These are phyloP conservation scores for Leishmania gerbilli DNA, from an alignment of 208 protist genomes.

Conservation along the genomic window DNA sequence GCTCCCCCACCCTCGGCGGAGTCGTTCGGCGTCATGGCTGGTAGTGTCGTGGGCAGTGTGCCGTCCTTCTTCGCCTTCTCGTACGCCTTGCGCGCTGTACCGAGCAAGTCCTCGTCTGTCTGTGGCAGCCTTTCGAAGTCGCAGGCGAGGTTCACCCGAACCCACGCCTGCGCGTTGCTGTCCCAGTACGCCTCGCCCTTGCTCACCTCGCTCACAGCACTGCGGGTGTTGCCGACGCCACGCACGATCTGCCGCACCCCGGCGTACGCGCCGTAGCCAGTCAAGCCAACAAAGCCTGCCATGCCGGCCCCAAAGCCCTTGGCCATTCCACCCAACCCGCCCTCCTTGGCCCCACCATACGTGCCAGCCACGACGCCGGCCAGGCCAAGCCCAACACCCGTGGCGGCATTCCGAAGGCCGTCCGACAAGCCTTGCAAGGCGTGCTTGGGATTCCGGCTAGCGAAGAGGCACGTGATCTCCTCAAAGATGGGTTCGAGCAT, in stretches of 20 bases:
- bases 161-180: slow-evolving; percentile 43
- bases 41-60: not conserved
- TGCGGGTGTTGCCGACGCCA: slow-evolving; percentile 46
- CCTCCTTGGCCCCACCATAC: slow-evolving; percentile 24
- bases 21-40: not conserved
- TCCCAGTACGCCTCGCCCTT: slow-evolving; percentile 55
- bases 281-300: slow-evolving; percentile 22
- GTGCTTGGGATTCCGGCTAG: slow-evolving; percentile 44
- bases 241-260: slow-evolving; percentile 40
- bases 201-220: slow-evolving; percentile 36
- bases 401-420: slow-evolving; percentile 33
- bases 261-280: slow-evolving; percentile 35
- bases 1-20: not conserved
- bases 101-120: slow-evolving; percentile 53
- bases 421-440: slow-evolving; percentile 36
- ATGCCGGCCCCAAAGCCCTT: slow-evolving; percentile 48
- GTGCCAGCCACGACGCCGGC: slow-evolving; percentile 35
- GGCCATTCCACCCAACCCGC: slow-evolving; percentile 25
- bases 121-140: slow-evolving; percentile 39
- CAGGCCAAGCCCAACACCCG: slow-evolving; percentile 42
- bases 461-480: slow-evolving; percentile 43
- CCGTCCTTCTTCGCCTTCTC: slow-evolving; percentile 20
- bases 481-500: slow-evolving; percentile 3
- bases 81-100: slow-evolving; percentile 27
- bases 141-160: slow-evolving; percentile 38